Base-by-base conservation (phyloP, 1,139 yeast genomes). In the Candida sanyaensis region DNA sequence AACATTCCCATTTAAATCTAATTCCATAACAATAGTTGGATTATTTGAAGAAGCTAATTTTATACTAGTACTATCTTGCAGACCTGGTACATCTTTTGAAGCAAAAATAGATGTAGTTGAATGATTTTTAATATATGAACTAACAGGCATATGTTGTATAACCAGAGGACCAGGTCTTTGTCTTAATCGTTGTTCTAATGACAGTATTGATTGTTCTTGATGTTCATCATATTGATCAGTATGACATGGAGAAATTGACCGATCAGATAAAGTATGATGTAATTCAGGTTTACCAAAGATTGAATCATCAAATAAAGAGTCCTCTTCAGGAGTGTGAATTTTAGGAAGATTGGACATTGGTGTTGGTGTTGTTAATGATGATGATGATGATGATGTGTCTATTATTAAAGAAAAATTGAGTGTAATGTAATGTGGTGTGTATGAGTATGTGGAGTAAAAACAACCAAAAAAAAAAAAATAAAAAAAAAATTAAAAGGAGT, bases 1-100 rank as follows among this genome's bases (percentile, higher is more conserved):
- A n/a, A 93, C 83, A 37, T 77, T 80, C 17, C 97, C 91, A 57
- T 85, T 86, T 59, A 90, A 69, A 59, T 87, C 93, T 50, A 93
- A 69, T 64, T 93, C 99, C 71, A 93, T 69, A 1, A 93, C 86
- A n/a, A 86, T 81, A n/a, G 91, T 85, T 5, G 90, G 90, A 55
- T 85, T 86, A 53, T 80, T 78, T 10, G 84, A 78, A 17, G 88
- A 81, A 0, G 92, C 92, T 28, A 73, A 56, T 17, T 75, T 63
- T 31, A 78, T 62, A 52, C 78, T 83, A n/a, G 74, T 63, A 54
- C 73, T 77, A 43, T 73, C 80, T 45, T 72, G 77, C n/a, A 71
- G 58, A n/a, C 43, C 24, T 12, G 40, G 27, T 4, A 12, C n/a
- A 9, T 34, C 13, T 4, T 23, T 13, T 2, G 27, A 34, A 4